Percentiles rank a stretch among this genome's conserved stretches.
phyloP scores from a whole-genome alignment of 345 rosid species.

The Syzygium grande region DNA sequence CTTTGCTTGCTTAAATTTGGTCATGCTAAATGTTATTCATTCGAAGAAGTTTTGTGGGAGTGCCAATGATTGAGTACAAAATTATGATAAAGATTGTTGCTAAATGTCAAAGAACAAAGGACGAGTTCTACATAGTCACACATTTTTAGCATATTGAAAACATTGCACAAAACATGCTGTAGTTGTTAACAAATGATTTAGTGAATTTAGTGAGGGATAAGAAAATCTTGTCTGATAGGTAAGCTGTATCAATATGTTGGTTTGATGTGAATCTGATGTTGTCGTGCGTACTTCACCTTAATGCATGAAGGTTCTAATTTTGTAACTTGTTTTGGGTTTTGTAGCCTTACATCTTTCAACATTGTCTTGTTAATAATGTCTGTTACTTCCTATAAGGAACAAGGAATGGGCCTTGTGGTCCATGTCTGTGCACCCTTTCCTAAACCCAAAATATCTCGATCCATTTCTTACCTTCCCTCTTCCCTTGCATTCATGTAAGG shows the following conservation, averaged over 20 bases:
- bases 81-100: background rate
- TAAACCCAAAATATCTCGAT: background rate
- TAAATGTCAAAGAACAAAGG: background rate
- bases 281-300: background rate
- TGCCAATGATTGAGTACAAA: background rate
- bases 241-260: background rate
- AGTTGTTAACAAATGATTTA: background rate
- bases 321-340: background rate
- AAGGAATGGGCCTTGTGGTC: background rate
- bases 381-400: background rate
- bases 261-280: background rate
- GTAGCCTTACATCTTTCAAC: background rate
- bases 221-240: background rate
- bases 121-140: background rate
- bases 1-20: background rate
- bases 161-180: background rate
- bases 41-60: background rate
- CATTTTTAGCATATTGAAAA: background rate
- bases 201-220: background rate
- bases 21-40: background rate
- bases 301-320: background rate
- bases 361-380: background rate
- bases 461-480: background rate
- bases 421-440: background rate
- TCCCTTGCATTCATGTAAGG: background rate